Conservation (phyloP, 2,329 filamentous ascomycete genomes). For the Fusarium torreyae region DNA sequence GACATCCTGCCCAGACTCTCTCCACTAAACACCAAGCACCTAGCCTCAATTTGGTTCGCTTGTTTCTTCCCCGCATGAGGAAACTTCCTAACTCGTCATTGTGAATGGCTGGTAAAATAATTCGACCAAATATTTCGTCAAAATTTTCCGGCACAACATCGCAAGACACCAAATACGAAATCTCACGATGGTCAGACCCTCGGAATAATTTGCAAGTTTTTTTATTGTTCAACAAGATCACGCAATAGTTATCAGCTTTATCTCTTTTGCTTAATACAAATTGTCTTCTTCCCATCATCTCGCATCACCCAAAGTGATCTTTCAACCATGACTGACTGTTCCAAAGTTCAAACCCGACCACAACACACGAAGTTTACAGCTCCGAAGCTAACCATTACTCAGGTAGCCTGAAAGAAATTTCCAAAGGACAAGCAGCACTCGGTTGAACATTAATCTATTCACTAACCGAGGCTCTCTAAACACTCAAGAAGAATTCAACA, state of each 20-base stretch:
- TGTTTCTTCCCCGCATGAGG: constrained; percentile 13
- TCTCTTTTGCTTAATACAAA: too few species aligned
- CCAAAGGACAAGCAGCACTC: too few species aligned
- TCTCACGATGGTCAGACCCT: neutral
- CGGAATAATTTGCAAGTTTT: neutral
- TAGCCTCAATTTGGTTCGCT: neutral
- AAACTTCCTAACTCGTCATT: constrained; percentile 6
- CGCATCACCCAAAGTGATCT: too few species aligned
- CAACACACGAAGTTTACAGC: too few species aligned
- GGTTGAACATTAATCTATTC: too few species aligned
- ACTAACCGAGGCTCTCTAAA: too few species aligned
- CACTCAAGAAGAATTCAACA: too few species aligned
- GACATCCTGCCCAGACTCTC: neutral
- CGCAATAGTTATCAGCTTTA: neutral
- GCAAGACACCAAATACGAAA: neutral
- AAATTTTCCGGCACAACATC: neutral
- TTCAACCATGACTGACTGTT: too few species aligned
- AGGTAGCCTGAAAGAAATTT: too few species aligned
- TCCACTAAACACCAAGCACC: neutral
- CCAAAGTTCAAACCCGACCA: too few species aligned
- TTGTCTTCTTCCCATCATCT: too few species aligned
- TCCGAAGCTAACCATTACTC: too few species aligned
- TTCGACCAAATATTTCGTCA: neutral
- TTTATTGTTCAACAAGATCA: neutral
- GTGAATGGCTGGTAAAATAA: neutral